phyloP scores from a whole-genome alignment of 2,329 filamentous ascomycete species.

The Aspergillus nomiae region DNA sequence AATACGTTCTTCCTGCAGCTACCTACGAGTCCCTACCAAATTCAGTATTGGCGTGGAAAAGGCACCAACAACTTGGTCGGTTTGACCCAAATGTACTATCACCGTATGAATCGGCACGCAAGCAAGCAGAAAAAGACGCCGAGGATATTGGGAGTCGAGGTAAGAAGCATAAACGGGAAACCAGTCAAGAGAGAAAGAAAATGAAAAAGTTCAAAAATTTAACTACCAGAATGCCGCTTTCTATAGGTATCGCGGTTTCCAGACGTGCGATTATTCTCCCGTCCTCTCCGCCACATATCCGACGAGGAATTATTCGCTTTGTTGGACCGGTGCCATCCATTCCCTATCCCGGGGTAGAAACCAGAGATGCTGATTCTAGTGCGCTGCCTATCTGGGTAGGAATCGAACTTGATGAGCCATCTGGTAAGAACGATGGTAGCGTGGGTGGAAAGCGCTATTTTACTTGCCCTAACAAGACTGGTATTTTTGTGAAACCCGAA shows the following conservation, averaged over 20 bases:
- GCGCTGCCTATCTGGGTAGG: conserved; percentile 56
- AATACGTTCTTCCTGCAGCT: conserved; percentile 83
- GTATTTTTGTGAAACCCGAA: conserved; percentile 64
- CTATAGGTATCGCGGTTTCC: conserved; percentile 44
- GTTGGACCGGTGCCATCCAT: conserved; percentile 45
- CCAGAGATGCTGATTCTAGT: conserved; percentile 20
- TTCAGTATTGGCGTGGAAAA: conserved; percentile 94
- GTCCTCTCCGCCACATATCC: conserved; percentile 44
- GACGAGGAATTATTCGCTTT: conserved; percentile 47
- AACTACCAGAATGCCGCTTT: background rate
- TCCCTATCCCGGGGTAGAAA: conserved; percentile 35
- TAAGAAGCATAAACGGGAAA: conserved; percentile 36
- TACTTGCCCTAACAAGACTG: conserved; percentile 53
- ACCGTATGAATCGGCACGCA: conserved; percentile 71
- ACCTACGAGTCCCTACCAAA: conserved; percentile 86
- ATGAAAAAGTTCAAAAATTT: background rate
- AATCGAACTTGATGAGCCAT: conserved; percentile 64
- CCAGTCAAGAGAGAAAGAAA: background rate
- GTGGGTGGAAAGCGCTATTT: conserved; percentile 58
- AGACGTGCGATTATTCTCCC: conserved; percentile 49
- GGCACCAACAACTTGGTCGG: conserved; percentile 88
- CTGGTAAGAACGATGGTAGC: conserved; percentile 65
- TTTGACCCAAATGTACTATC: conserved; percentile 84
- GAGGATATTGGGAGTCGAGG: conserved; percentile 68
- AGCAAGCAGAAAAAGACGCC: conserved; percentile 60